Conservation (phyloP, 108 stramenopile species). For the Fragilariopsis cylindrus region DNA sequence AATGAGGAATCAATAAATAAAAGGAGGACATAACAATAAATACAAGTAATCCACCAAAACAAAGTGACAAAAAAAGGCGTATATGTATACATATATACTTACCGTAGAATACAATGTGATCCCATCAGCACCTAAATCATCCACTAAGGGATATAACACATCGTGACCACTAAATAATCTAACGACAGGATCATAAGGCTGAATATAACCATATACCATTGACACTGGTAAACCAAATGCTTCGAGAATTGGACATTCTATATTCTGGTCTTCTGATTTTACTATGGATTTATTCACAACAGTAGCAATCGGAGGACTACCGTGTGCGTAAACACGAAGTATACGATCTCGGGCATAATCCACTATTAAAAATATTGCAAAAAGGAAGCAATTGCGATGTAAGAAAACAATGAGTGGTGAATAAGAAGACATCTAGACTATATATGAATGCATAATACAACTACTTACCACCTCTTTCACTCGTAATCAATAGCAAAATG, state of each 20-base stretch:
- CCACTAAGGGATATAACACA: slow-evolving; percentile 84
- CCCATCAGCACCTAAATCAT: slow-evolving; percentile 77
- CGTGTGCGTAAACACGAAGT: slow-evolving; percentile 67
- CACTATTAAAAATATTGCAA: slow-evolving; percentile 14
- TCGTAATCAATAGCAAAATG: slow-evolving; percentile 49
- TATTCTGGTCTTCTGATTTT: not conserved
- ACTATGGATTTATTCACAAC: not conserved
- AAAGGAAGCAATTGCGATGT: not conserved
- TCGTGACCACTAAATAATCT: slow-evolving; percentile 66
- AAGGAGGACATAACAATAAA: too few relatives aligned
- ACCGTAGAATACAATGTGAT: slow-evolving; percentile 47
- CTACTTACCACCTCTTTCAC: slow-evolving; percentile 48
- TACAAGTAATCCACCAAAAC: too few relatives aligned
- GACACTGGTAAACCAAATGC: slow-evolving; percentile 57
- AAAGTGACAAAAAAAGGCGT: too few relatives aligned
- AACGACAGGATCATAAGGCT: slow-evolving; percentile 87
- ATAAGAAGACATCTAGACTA: not conserved
- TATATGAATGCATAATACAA: not conserved
- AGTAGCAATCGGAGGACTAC: slow-evolving; percentile 65
- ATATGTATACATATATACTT: too few relatives aligned
- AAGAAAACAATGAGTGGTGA: not conserved
- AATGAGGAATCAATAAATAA: too few relatives aligned
- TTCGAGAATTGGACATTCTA: slow-evolving; percentile 53
- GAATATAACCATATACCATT: slow-evolving; percentile 68
- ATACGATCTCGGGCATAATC: slow-evolving; percentile 55